Percentiles rank a stretch among this genome's conserved stretches.
Evolutionary conservation across 2,329 filamentous ascomycete genomes (phyloP).

Genomic region (Aspergillus sp.): DNA sequence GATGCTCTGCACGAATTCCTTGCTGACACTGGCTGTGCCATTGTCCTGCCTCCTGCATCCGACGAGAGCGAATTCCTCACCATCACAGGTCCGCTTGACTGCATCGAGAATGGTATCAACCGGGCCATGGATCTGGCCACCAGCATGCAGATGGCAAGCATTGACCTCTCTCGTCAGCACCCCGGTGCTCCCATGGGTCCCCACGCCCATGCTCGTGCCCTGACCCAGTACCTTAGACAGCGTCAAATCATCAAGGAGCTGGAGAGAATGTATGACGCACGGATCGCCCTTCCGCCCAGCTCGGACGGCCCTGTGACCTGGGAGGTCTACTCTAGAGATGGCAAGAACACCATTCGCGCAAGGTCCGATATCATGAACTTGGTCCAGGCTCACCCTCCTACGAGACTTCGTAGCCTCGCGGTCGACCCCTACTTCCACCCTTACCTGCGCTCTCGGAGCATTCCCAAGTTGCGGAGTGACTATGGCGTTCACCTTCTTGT

Average conservation of each 20-base stretch:
- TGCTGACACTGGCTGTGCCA: slow-evolving; percentile 82
- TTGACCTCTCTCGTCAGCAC: slow-evolving; percentile 81
- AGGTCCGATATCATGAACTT: slow-evolving; percentile 53
- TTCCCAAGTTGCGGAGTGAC: slow-evolving; percentile 42
- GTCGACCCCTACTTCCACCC: slow-evolving; percentile 54
- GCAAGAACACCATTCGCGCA: slow-evolving; percentile 67
- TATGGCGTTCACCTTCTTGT: slow-evolving; percentile 52
- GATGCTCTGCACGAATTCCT: slow-evolving; percentile 83
- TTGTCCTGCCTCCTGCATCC: slow-evolving; percentile 74
- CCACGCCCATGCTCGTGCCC: slow-evolving; percentile 75
- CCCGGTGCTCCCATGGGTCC: slow-evolving; percentile 70
- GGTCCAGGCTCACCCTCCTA: slow-evolving; percentile 51
- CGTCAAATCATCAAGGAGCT: slow-evolving; percentile 79
- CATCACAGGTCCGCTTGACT: slow-evolving; percentile 75
- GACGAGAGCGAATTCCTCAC: slow-evolving; percentile 82
- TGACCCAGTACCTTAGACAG: slow-evolving; percentile 84
- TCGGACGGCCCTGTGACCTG: slow-evolving; percentile 70
- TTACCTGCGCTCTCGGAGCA: slow-evolving; percentile 45
- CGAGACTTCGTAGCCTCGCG: slow-evolving; percentile 46
- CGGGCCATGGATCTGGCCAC: slow-evolving; percentile 86
- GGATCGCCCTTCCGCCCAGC: slow-evolving; percentile 76
- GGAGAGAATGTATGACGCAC: slow-evolving; percentile 77
- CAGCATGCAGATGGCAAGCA: slow-evolving; percentile 78
- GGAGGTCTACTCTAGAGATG: slow-evolving; percentile 85
- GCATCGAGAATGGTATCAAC: slow-evolving; percentile 73